Evolutionary conservation across 1,284 basidiomycete genomes (phyloP).

Genomic region (Cutaneotrichosporon sp.): DNA sequence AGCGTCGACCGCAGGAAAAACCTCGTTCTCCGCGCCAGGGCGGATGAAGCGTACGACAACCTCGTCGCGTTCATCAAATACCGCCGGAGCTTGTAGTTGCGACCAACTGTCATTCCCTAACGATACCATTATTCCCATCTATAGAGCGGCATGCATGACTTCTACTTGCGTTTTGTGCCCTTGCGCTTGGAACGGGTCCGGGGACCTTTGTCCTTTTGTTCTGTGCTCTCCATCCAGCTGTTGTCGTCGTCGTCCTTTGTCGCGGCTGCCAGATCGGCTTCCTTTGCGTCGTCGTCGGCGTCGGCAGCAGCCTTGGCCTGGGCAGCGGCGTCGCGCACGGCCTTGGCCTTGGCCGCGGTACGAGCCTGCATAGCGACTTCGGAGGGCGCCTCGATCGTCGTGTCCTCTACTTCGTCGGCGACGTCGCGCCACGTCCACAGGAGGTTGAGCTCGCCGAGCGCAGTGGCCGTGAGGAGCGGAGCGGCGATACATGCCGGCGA

Average conservation of each 20-base stretch:
- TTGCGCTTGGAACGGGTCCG: not conserved
- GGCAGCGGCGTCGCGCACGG: constrained; percentile 1
- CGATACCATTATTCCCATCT: too few species aligned
- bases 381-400: constrained; percentile 37
- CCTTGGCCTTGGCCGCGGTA: constrained; percentile 14
- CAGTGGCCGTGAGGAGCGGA: constrained; percentile 41
- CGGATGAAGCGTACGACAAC: constrained; percentile 63
- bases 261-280: constrained; percentile 4
- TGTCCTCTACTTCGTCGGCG: constrained; percentile 23
- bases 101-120: too few species aligned
- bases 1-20: constrained; percentile 53
- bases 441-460: constrained; percentile 42
- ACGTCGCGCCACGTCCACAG: constrained; percentile 39
- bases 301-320: not conserved
- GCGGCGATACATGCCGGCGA: constrained; percentile 53
- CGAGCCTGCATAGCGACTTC: constrained; percentile 34
- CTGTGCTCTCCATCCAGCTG: constrained; percentile 38
- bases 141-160: not conserved
- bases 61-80: constrained; percentile 84
- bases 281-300: not conserved
- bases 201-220: not conserved
- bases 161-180: constrained; percentile 16
- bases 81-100: constrained; percentile 51
- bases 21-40: constrained; percentile 46
- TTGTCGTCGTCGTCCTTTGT: constrained; percentile 27